Conservation (phyloP, 306 rosid species). For the Biancaea sappan region DNA sequence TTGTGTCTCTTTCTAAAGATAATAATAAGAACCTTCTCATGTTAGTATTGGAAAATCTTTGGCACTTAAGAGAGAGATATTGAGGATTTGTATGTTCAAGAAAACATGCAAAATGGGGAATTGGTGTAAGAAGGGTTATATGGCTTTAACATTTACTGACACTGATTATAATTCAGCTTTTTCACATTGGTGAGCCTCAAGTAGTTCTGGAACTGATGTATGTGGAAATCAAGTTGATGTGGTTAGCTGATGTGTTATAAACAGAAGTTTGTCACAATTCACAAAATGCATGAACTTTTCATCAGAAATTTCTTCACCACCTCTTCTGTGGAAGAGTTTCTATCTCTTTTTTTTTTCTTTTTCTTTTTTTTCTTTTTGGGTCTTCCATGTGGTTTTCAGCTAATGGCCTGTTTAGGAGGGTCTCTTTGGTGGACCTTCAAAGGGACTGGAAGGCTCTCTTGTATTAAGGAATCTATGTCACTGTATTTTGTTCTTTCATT, state of each 20-base stretch:
- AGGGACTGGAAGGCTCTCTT: no score
- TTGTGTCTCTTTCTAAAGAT: conserved; percentile 2
- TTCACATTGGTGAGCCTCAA: background rate
- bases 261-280: background rate
- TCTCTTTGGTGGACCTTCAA: no score
- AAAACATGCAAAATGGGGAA: background rate
- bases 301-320: no score
- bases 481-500: no score
- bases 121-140: background rate
- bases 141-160: background rate
- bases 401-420: no score
- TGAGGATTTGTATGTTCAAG: background rate
- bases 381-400: no score
- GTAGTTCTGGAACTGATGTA: background rate
- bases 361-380: no score
- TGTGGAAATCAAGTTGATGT: background rate
- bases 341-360: no score
- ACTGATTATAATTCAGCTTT: background rate
- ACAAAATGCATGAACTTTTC: no score
- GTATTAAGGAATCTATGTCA: no score
- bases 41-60: background rate
- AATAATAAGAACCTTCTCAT: background rate
- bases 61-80: background rate
- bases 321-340: no score
- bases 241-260: background rate